phyloP scores from a whole-genome alignment of 352 stramenopile genomes.

The Ophiocytium majus region DNA sequence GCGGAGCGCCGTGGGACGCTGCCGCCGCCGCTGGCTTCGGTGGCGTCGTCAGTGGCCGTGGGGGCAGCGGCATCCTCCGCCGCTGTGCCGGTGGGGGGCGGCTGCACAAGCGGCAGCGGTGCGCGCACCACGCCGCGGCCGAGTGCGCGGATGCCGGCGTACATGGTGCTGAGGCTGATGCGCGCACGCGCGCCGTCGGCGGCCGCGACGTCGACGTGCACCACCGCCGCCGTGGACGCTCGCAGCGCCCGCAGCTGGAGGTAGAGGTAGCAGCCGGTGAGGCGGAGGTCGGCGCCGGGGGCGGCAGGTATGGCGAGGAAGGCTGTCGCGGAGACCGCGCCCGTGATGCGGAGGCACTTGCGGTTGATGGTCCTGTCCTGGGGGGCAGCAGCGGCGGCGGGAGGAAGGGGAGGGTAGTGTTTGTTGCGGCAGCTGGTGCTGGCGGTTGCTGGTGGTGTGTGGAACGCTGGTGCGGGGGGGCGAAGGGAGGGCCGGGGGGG shows the following conservation, averaged over 20 bases:
- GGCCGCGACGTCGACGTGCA: constrained; percentile 1
- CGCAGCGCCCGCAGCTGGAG: constrained; percentile 30
- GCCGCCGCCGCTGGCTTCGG: neutral
- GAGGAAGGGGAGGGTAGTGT: no score
- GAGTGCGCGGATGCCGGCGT: neutral
- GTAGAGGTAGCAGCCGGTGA: constrained; percentile 48
- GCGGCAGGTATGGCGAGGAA: constrained; percentile 36
- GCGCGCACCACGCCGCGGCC: neutral
- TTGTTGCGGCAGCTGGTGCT: no score
- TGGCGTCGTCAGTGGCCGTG: no score
- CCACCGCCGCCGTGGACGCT: neutral
- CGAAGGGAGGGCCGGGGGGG: no score
- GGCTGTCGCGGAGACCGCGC: constrained; percentile 35
- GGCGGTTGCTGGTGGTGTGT: no score
- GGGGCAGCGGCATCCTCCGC: no score
- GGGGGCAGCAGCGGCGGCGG: no score
- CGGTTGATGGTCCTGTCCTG: constrained; percentile 51
- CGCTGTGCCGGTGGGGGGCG: no score
- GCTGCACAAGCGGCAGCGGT: neutral
- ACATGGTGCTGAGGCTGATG: constrained; percentile 1
- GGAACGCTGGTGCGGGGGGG: neutral
- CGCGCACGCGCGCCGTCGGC: neutral
- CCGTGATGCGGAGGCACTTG: constrained; percentile 36
- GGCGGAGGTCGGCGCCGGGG: constrained; percentile 27
- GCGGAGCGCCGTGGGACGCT: neutral